phyloP scores from a whole-genome alignment of 2,329 filamentous ascomycete species.

The Alternaria sp. region DNA sequence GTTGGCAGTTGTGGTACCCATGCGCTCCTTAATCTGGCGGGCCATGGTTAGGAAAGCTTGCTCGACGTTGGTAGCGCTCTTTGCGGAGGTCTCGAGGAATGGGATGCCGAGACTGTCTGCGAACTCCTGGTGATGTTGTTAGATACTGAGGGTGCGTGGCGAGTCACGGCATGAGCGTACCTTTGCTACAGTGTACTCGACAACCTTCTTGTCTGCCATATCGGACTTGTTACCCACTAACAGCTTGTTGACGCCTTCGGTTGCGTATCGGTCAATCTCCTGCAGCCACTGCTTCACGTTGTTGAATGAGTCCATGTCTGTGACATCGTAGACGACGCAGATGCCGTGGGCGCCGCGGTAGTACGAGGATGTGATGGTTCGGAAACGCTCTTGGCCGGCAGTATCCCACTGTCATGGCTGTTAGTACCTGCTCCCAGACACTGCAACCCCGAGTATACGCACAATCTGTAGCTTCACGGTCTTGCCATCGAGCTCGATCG shows the following conservation, averaged over 20 bases:
- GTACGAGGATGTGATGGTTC: slow-evolving; percentile 99
- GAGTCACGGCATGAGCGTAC: slow-evolving; percentile 61
- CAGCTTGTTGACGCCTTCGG: slow-evolving; percentile 99
- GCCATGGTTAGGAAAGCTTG: slow-evolving; percentile 99
- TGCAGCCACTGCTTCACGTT: slow-evolving; percentile 99
- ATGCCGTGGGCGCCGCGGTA: slow-evolving; percentile 99
- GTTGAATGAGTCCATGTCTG: slow-evolving; percentile 99
- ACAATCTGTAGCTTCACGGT: slow-evolving; percentile 99
- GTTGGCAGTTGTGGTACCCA: slow-evolving; percentile 97
- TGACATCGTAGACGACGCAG: slow-evolving; percentile 99
- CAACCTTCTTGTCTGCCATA: slow-evolving; percentile 99
- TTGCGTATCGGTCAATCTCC: slow-evolving; percentile 99
- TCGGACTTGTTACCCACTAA: slow-evolving; percentile 99
- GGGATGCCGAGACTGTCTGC: slow-evolving; percentile 98
- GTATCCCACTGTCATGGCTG: slow-evolving; percentile 84
- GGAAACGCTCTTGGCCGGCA: slow-evolving; percentile 98
- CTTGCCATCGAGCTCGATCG: slow-evolving; percentile 99
- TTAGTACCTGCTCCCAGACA: slow-evolving; percentile 22
- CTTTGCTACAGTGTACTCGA: slow-evolving; percentile 99
- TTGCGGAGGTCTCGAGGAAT: slow-evolving; percentile 99
- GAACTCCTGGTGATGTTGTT: slow-evolving; percentile 75
- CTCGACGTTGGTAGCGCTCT: slow-evolving; percentile 99
- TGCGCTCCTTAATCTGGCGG: slow-evolving; percentile 99
- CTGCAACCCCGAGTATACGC: slow-evolving; percentile 17
- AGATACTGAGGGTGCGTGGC: slow-evolving; percentile 13